Evolutionary conservation across 257 asterid genomes (phyloP).

Genomic region (Prunella vulgaris): DNA sequence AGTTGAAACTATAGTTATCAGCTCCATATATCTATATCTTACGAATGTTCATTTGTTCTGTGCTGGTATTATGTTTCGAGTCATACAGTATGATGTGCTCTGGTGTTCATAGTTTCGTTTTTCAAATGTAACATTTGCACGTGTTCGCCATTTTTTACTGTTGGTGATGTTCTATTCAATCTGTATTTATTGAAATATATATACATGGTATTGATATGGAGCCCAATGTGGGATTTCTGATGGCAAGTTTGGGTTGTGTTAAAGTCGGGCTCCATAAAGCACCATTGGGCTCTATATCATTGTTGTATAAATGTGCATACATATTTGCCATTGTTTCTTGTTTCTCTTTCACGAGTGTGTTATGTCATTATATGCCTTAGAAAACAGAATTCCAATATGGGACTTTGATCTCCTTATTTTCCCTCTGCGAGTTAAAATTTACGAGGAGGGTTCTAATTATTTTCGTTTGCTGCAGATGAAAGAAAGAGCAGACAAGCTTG

Average conservation of each 20-base stretch:
- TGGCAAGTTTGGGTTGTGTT: neutral
- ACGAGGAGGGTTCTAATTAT: neutral
- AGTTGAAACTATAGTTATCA: neutral
- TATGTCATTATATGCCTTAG: constrained; percentile 12
- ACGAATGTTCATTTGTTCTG: neutral
- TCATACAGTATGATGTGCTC: neutral
- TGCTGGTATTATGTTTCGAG: neutral
- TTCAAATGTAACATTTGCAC: neutral
- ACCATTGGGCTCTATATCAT: neutral
- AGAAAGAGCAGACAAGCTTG: constrained; percentile 76
- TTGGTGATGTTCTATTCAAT: neutral
- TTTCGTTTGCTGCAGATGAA: constrained; percentile 41
- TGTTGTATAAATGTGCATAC: neutral
- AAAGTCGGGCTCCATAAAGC: neutral
- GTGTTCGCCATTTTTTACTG: neutral
- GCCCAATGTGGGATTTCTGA: neutral
- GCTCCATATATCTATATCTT: neutral
- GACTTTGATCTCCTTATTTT: neutral
- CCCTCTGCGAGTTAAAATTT: neutral
- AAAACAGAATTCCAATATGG: constrained; percentile 15
- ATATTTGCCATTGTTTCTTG: neutral
- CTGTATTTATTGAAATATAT: neutral
- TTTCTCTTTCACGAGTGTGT: too few relatives aligned
- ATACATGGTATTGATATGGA: neutral
- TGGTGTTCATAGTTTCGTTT: neutral